Evolutionary conservation across 106 monocot genomes (phyloP).

Genomic region (Acanthochlamys bracteata): DNA sequence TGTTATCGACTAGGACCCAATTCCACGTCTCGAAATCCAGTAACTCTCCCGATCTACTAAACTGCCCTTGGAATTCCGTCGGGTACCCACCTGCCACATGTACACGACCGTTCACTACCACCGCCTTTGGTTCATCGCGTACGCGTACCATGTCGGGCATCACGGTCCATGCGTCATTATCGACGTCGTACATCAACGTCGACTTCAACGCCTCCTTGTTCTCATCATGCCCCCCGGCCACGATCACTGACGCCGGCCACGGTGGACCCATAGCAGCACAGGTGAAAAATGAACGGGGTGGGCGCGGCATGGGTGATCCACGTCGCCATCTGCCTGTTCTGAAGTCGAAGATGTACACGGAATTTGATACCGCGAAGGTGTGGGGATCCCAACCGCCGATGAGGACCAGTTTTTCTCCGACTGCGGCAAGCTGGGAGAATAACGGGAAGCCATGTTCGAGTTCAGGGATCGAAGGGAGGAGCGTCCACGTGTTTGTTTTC

Average conservation of each 20-base stretch:
- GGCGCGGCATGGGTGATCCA: constrained; percentile 36
- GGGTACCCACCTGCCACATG: constrained; percentile 43
- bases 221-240: constrained; percentile 76
- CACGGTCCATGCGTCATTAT: constrained; percentile 37
- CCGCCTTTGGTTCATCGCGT: constrained; percentile 58
- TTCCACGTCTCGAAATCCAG: background rate
- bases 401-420: constrained; percentile 17
- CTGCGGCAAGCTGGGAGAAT: constrained; percentile 34
- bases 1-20: constrained; percentile 26
- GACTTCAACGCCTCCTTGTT: constrained; percentile 72
- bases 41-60: constrained; percentile 20
- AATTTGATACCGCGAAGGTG: constrained; percentile 30
- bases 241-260: constrained; percentile 20
- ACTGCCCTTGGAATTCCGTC: constrained; percentile 44
- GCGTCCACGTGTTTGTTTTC: constrained; percentile 15
- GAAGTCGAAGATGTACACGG: constrained; percentile 47
- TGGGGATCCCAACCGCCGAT: constrained; percentile 47
- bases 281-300: constrained; percentile 52
- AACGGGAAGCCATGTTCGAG: constrained; percentile 29
- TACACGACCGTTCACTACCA: constrained; percentile 33
- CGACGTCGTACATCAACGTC: constrained; percentile 60
- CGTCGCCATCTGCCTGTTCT: constrained; percentile 26
- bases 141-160: constrained; percentile 50
- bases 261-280: constrained; percentile 36
- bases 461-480: constrained; percentile 27